phyloP scores from a whole-genome alignment of 2,329 filamentous ascomycete genomes.

The Pseudocercospora macadamiae region DNA sequence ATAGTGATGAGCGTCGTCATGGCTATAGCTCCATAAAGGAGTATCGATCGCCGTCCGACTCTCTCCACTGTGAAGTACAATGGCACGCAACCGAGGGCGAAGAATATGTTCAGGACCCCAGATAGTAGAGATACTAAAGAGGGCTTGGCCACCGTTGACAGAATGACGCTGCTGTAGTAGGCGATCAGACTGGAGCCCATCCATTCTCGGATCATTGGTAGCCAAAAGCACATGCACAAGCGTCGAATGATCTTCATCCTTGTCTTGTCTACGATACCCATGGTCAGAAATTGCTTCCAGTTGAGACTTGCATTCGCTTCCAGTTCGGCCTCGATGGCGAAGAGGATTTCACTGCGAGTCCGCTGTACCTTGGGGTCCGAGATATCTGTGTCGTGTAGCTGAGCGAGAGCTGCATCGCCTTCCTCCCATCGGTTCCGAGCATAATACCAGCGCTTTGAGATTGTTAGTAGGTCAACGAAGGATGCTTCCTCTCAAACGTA shows the following conservation, averaged over 20 bases:
- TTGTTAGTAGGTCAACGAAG: neutral
- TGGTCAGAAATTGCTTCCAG: conserved; percentile 19
- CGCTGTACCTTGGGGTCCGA: conserved; percentile 12
- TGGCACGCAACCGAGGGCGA: conserved; percentile 11
- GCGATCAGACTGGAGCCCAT: conserved; percentile 22
- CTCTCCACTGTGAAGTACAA: conserved; percentile 19
- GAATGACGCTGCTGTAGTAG: conserved; percentile 22
- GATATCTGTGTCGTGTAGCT: conserved; percentile 12
- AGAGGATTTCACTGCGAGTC: conserved; percentile 18
- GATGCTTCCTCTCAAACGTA: neutral
- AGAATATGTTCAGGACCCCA: conserved; percentile 21
- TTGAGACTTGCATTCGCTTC: conserved; percentile 20
- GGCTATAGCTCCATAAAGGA: conserved; percentile 18
- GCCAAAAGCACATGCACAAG: conserved; percentile 21
- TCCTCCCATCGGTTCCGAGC: conserved; percentile 15
- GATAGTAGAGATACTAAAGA: conserved; percentile 10
- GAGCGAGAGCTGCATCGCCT: conserved; percentile 19
- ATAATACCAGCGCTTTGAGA: conserved; percentile 19
- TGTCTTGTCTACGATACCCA: conserved; percentile 13
- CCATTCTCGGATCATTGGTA: conserved; percentile 21
- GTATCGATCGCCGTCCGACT: conserved; percentile 13
- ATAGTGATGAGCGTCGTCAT: conserved; percentile 17
- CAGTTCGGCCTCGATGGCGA: conserved; percentile 17
- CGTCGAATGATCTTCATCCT: conserved; percentile 18
- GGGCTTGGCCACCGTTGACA: conserved; percentile 13